A percentile compares a stretch with the other conserved stretches of the same genome.
Evolutionary conservation across 2,329 filamentous ascomycete genomes (phyloP).

Genomic region (Leptographium procerum): DNA sequence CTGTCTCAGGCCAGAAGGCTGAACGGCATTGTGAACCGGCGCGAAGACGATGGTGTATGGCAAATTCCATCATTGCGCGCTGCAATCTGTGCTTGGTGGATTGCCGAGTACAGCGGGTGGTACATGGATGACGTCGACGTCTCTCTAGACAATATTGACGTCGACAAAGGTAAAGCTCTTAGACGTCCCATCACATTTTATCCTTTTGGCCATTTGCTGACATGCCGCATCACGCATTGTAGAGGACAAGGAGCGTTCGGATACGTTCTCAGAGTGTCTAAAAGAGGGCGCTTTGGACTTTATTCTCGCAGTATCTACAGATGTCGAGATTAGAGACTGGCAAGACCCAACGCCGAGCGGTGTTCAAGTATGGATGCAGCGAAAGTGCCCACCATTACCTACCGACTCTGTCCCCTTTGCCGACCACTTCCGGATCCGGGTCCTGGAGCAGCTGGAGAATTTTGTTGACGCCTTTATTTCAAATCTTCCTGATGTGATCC

Average conservation of each 20-base stretch:
- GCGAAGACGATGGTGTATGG: conserved; percentile 59
- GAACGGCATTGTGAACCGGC: conserved; percentile 55
- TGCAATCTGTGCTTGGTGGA: conserved; percentile 72
- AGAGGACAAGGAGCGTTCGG: conserved; percentile 61
- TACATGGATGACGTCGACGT: conserved; percentile 63
- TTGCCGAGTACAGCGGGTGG: conserved; percentile 85
- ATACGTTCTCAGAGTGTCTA: conserved; percentile 62
- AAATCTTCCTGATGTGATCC: conserved; percentile 85
- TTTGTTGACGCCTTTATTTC: conserved; percentile 91
- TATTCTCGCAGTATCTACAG: conserved; percentile 71
- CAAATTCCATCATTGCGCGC: conserved; percentile 65
- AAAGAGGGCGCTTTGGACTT: conserved; percentile 91
- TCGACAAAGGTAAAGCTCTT: conserved; percentile 37
- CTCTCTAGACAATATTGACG: conserved; percentile 48
- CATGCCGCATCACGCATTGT: background rate
- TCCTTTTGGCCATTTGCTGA: background rate
- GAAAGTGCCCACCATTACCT: conserved; percentile 61
- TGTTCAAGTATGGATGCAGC: conserved; percentile 70
- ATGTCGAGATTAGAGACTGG: conserved; percentile 72
- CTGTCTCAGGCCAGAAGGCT: conserved; percentile 60
- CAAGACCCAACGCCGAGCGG: conserved; percentile 76
- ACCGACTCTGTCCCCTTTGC: conserved; percentile 59
- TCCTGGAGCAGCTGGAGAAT: conserved; percentile 73
- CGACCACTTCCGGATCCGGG: conserved; percentile 55
- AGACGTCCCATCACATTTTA: background rate